These are phyloP conservation scores for Pseudogymnoascus verrucosus DNA, from an alignment of 2,329 filamentous ascomycete genomes.

Conservation along the genomic window DNA sequence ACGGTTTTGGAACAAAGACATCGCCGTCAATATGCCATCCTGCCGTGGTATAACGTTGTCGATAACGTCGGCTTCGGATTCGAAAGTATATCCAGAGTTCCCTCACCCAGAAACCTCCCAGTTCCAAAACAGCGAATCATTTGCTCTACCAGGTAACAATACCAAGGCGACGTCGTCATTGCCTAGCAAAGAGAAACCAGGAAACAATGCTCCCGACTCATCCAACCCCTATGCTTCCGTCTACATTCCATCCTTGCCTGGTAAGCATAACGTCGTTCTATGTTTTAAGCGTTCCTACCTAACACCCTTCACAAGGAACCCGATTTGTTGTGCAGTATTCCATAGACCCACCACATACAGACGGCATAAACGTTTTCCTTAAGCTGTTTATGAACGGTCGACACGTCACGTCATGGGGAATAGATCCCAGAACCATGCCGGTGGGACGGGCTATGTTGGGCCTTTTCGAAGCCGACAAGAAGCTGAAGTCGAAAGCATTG, in stretches of 20 bases:
- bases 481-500: slow-evolving; percentile 31
- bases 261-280: slow-evolving; percentile 25
- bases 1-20: not conserved
- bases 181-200: not conserved
- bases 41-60: slow-evolving; percentile 22
- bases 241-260: slow-evolving; percentile 48
- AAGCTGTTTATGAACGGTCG: slow-evolving; percentile 48
- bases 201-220: not conserved
- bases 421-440: slow-evolving; percentile 31
- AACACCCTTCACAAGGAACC: slow-evolving; percentile 31
- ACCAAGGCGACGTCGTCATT: not conserved
- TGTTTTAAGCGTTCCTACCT: not conserved
- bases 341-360: slow-evolving; percentile 30
- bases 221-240: slow-evolving; percentile 39
- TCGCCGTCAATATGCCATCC: slow-evolving; percentile 21
- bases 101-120: slow-evolving; percentile 46
- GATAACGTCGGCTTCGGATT: slow-evolving; percentile 22
- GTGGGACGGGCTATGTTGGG: slow-evolving; percentile 37
- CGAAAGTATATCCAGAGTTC: slow-evolving; percentile 41
- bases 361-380: slow-evolving; percentile 42
- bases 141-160: not conserved
- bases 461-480: slow-evolving; percentile 40
- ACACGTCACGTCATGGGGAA: slow-evolving; percentile 45
- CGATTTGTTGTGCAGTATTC: slow-evolving; percentile 47
- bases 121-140: slow-evolving; percentile 25